Conservation (phyloP, 768 basidiomycete species). For the Mycena belliarum region DNA sequence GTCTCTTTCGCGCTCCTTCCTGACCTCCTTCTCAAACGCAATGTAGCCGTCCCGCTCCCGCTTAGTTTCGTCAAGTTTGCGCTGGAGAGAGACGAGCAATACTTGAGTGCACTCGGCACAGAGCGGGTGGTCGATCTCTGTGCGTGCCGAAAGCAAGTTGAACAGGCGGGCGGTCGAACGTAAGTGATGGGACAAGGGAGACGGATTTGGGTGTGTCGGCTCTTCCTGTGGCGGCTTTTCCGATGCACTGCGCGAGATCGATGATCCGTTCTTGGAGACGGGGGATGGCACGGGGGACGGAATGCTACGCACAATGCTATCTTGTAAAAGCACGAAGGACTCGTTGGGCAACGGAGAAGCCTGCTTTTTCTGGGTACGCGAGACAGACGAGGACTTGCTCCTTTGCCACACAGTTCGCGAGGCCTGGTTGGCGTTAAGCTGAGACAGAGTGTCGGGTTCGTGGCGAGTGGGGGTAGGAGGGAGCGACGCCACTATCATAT, state of each 20-base stretch:
- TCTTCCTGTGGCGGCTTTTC: constrained; percentile 41
- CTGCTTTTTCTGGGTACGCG: constrained; percentile 63
- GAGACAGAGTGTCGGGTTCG: constrained; percentile 40
- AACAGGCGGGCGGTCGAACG: constrained; percentile 75
- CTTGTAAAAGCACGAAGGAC: constrained; percentile 89
- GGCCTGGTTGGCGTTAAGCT: constrained; percentile 45
- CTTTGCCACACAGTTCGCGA: constrained; percentile 62
- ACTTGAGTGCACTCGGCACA: constrained; percentile 93
- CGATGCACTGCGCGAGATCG: constrained; percentile 35
- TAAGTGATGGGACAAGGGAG: constrained; percentile 76
- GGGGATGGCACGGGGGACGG: constrained; percentile 53
- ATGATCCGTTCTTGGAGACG: constrained; percentile 44
- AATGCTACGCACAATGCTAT: constrained; percentile 74
- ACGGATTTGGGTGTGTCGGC: constrained; percentile 59
- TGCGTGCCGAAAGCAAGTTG: constrained; percentile 72
- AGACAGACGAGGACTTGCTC: constrained; percentile 46
- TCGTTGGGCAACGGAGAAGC: constrained; percentile 68
- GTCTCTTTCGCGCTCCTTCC: constrained; percentile 78
- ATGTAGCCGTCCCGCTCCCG: constrained; percentile 92
- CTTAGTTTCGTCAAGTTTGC: constrained; percentile 86
- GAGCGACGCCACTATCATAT: constrained; percentile 73
- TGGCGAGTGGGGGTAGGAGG: constrained; percentile 52
- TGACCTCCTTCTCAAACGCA: constrained; percentile 86
- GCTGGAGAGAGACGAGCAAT: constrained; percentile 71
- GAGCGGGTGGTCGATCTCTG: constrained; percentile 89